Conservation (phyloP, 352 stramenopile genomes). For the Globisporangium irregulare region DNA sequence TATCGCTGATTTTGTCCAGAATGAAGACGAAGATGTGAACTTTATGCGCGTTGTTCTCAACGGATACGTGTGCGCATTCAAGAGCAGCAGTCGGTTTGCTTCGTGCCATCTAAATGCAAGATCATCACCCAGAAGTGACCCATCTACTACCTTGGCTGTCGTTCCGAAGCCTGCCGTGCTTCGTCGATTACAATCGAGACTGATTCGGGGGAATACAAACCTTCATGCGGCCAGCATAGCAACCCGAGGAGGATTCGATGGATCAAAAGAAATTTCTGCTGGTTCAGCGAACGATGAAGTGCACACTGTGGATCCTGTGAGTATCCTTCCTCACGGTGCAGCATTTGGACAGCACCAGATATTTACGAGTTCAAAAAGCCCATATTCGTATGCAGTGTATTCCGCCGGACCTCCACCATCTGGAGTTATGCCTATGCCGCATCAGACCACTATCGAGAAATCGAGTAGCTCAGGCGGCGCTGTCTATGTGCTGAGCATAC, state of each 20-base stretch:
- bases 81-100: slow-evolving; percentile 15
- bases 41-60: slow-evolving; percentile 40
- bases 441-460: background rate
- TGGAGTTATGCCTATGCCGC: background rate
- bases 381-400: slow-evolving; percentile 40
- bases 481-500: slow-evolving; percentile 30
- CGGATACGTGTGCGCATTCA: slow-evolving; percentile 43
- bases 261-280: background rate
- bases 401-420: slow-evolving; percentile 4
- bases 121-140: background rate
- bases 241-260: background rate
- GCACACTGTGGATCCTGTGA: slow-evolving; percentile 28
- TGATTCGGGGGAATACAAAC: slow-evolving; percentile 21
- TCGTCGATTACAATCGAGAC: slow-evolving; percentile 28
- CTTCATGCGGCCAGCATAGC: background rate
- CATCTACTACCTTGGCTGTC: background rate
- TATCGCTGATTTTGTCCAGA: slow-evolving; percentile 33
- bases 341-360: slow-evolving; percentile 45
- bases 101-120: background rate
- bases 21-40: slow-evolving; percentile 26
- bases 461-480: background rate
- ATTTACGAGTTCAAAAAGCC: slow-evolving; percentile 30
- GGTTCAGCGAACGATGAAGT: background rate
- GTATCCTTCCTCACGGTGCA: slow-evolving; percentile 32
- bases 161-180: slow-evolving; percentile 21